Conservation (phyloP, 257 asterid species). For the Linaria vulgaris region DNA sequence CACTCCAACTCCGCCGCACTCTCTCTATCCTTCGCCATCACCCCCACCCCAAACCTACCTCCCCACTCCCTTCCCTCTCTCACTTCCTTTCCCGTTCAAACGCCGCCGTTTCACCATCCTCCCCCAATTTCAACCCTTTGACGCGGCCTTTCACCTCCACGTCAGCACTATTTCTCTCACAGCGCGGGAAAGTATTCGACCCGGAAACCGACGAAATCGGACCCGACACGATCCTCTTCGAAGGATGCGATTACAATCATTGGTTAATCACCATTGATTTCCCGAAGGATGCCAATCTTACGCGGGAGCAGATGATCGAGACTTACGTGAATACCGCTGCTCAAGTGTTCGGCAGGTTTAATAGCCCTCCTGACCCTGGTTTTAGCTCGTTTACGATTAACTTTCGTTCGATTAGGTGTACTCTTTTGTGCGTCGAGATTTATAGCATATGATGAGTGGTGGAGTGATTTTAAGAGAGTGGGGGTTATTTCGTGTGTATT, state of each 20-base stretch:
- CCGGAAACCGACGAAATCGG: constrained; percentile 57
- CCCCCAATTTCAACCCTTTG: constrained; percentile 26
- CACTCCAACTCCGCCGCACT: constrained; percentile 47
- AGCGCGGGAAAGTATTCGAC: constrained; percentile 40
- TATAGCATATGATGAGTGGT: too few relatives aligned
- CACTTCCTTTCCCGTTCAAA: constrained; percentile 19
- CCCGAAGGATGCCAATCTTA: constrained; percentile 47
- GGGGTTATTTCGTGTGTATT: too few relatives aligned
- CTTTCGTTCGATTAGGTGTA: too few relatives aligned
- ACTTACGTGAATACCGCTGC: constrained; percentile 75
- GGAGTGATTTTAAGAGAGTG: too few relatives aligned
- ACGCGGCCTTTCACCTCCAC: constrained; percentile 43
- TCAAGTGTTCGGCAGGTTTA: constrained; percentile 82
- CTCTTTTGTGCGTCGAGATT: too few relatives aligned
- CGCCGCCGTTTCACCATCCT: constrained; percentile 10
- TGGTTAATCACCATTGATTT: constrained; percentile 88
- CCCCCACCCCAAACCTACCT: constrained; percentile 16
- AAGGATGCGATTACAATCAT: constrained; percentile 96
- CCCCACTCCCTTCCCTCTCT: constrained; percentile 23
- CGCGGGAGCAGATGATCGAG: constrained; percentile 72
- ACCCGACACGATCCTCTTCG: constrained; percentile 83
- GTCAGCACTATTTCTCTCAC: constrained; percentile 31
- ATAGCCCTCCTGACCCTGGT: too few relatives aligned
- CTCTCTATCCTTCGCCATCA: constrained; percentile 35
- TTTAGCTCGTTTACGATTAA: too few relatives aligned